Evolutionary conservation across 208 protist species (phyloP).

Genomic region (Acanthamoeba castellanii): DNA sequence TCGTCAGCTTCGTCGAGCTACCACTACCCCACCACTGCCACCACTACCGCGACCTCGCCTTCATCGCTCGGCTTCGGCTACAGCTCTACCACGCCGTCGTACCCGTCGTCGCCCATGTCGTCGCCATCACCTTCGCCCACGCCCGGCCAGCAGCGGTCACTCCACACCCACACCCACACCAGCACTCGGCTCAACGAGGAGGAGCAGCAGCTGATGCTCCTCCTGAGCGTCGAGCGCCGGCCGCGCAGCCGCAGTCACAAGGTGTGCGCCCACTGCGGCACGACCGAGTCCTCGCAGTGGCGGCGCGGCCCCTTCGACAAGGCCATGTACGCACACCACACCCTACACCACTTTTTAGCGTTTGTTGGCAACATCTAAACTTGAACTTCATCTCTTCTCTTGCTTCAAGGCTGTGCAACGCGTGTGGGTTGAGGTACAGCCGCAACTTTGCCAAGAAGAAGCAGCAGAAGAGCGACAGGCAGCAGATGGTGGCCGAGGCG

Average conservation of each 20-base stretch:
- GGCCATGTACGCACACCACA: background rate
- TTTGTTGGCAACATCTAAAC: background rate
- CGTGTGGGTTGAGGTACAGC: background rate
- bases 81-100: no score
- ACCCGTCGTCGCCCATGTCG: background rate
- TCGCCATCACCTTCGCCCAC: background rate
- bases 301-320: background rate
- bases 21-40: no score
- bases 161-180: no score
- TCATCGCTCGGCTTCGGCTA: background rate
- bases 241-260: background rate
- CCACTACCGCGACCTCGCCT: background rate
- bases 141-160: no score
- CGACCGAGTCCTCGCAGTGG: slow-evolving; percentile 8
- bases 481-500: background rate
- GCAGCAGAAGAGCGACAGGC: background rate
- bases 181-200: no score
- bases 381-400: background rate
- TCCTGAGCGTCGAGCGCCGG: no score
- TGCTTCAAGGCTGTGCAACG: background rate
- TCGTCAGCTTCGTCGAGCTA: background rate
- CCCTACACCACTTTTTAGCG: background rate
- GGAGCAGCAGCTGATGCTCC: no score
- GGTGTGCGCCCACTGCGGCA: slow-evolving; percentile 7
- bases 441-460: background rate